Base-by-base conservation (phyloP, 345 rosid genomes). In the Heritiera fomes region DNA sequence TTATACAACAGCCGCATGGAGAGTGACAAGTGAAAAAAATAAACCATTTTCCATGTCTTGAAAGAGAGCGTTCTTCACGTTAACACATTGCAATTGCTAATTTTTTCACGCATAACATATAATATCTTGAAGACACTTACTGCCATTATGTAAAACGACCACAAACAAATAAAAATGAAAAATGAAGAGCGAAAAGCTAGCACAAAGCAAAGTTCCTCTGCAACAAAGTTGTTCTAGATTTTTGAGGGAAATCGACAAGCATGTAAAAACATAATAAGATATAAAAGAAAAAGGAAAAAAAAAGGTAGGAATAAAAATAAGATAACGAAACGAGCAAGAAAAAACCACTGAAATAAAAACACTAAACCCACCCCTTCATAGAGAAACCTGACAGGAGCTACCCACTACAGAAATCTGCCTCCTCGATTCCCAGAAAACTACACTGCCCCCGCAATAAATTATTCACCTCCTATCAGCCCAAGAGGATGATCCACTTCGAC, bases 331-430 rank as follows among this genome's bases (percentile, higher is more conserved):
- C 81, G 45, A 45, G 1, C 7, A 43, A 6, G 45, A 7, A 43
- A 43, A 43, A 43, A 5, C 70, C 80, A 71, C 62, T 62, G 65
- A 79, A 71, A 79, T 53, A 65, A 61, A 77, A 80, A 7, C 71
- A 82, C 75, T 43, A 85, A 73, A 80, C 87, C 86, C 87, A 78
- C 82, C 71, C 86, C 43, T 82, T 84, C 70, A 68, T 49, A 40
- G 41, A 76, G 73, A 77, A 80, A 73, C 84, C 77, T 50, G 86
- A 78, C 81, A 84, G 82, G 52, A 82, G 80, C 85, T 75, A 74
- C 81, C 70, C 77, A 78, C 82, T 66, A 75, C 60, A 49, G 67
- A 71, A 74, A 34, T 12, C n/a, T 9, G 65, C 69, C 60, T 68
- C 34, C 73, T 32, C 23, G n/a, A 60, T 64, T 75, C 68, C 20